phyloP scores from a whole-genome alignment of 331 rosid species.

The Pyrus hybrid region DNA sequence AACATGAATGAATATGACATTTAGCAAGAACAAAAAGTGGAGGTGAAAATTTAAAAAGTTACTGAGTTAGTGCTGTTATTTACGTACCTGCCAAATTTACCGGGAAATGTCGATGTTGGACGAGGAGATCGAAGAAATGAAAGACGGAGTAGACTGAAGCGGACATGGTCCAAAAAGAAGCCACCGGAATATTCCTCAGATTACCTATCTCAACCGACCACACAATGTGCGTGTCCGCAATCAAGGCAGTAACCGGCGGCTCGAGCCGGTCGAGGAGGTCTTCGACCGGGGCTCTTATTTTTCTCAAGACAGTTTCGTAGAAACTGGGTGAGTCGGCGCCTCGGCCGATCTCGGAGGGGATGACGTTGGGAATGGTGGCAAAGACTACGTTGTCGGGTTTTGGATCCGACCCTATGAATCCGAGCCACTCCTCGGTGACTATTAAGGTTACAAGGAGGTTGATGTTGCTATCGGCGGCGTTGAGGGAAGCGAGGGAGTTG shows the following conservation, averaged over 20 bases:
- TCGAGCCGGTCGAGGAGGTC: background rate
- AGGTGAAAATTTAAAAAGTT: too few species aligned
- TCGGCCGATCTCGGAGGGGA: conserved; percentile 1
- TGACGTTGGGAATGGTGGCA: conserved; percentile 1
- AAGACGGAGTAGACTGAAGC: conserved; percentile 5
- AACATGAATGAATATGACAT: too few species aligned
- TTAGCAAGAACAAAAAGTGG: too few species aligned
- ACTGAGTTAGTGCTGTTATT: too few species aligned
- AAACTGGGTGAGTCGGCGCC: background rate
- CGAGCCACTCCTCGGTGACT: conserved; percentile 3
- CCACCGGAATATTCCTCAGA: background rate
- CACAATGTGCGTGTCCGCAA: background rate
- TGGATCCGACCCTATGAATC: background rate
- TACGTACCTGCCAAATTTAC: background rate
- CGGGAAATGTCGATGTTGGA: background rate
- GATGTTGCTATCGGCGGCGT: background rate
- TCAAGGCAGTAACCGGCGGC: background rate
- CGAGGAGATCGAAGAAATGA: background rate
- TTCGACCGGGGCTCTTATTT: background rate
- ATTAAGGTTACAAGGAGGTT: background rate
- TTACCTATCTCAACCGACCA: conserved; percentile 2
- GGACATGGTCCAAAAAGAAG: conserved; percentile 7
- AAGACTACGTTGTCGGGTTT: background rate
- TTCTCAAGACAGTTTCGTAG: background rate
- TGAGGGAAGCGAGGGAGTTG: background rate